Evolutionary conservation across 1,284 basidiomycete species (phyloP).

Genomic region (Ustilago esculenta): DNA sequence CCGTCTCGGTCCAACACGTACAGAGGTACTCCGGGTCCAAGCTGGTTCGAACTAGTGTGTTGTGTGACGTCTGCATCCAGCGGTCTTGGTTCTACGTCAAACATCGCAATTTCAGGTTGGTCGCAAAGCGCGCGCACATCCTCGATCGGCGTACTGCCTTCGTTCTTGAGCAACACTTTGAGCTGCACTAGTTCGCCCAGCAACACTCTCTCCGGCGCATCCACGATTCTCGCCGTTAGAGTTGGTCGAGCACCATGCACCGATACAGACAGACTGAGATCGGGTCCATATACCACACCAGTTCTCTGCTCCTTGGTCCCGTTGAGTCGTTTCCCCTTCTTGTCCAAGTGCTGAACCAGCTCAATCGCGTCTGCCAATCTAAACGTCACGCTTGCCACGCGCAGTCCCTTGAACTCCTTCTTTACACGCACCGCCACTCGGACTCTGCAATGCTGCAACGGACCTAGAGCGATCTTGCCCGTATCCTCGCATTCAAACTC

Average conservation of each 20-base stretch:
- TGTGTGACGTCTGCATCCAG: slow-evolving; percentile 27
- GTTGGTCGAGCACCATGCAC: slow-evolving; percentile 53
- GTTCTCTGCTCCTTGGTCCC: slow-evolving; percentile 68
- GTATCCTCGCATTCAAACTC: slow-evolving; percentile 53
- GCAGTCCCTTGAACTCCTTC: slow-evolving; percentile 32
- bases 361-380: slow-evolving; percentile 69
- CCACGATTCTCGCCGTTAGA: slow-evolving; percentile 16
- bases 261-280: slow-evolving; percentile 66
- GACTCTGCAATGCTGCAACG: slow-evolving; percentile 12
- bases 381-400: slow-evolving; percentile 66
- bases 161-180: slow-evolving; percentile 30
- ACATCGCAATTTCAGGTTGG: slow-evolving; percentile 14
- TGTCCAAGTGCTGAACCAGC: slow-evolving; percentile 67
- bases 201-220: slow-evolving; percentile 10
- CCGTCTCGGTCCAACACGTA: slow-evolving; percentile 1
- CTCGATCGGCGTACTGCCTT: slow-evolving; percentile 3
- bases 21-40: slow-evolving; percentile 25
- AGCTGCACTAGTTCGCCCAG: slow-evolving; percentile 18
- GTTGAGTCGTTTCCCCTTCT: slow-evolving; percentile 68
- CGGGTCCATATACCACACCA: slow-evolving; percentile 68
- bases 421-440: slow-evolving; percentile 11
- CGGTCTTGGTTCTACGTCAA: no score
- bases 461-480: slow-evolving; percentile 28
- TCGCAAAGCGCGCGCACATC: slow-evolving; percentile 39
- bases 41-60: slow-evolving; percentile 58